Base-by-base conservation (phyloP, 345 rosid species). In the Lepidium sativum region DNA sequence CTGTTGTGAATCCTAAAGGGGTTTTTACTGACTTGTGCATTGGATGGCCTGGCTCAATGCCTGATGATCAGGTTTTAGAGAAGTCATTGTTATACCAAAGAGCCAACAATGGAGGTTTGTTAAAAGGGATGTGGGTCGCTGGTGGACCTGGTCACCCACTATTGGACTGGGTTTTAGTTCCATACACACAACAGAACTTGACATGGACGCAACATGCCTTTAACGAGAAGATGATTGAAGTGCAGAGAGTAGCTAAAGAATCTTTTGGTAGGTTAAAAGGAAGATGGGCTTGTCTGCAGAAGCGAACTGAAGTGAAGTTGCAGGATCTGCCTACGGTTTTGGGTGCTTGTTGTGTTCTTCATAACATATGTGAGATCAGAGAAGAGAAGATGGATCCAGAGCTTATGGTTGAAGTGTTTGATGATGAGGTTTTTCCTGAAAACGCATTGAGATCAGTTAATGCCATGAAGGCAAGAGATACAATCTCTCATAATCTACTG, bases 1-100 rank as follows among this genome's bases (percentile, higher is more conserved):
- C 92, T 0, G 89, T 88, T 53, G 88, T 86, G 9, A 78, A 84
- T 41, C 86, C 83, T 0, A 82, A 48, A n/a, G 90, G 92, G 0
- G 86, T 84, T 11, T 86, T 88, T 44, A 84, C 88, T 3, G 96
- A 86, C 74, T 88, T 88, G n/a, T 88, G 92, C 32, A 86, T 86
- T 6, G 96, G 96, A 1, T 88, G 96, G 92, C 96, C 96, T 0
- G 96, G 96, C 16, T 88, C 96, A 6, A 86, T 88, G 92, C 76
- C 81, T 42, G 88, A 88, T 76, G 92, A 86, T 68, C 83, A 86
- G 56, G 92, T 88, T 33, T 54, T 88, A 23, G 96, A 88, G 79
- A 86, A 84, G 79, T 86, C 92, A 6, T 82, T 88, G 58, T 60
- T 88, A 41, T 76, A 71, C 39, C 89, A 88, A 34, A 81, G 96